Conservation (phyloP, 768 basidiomycete genomes). For the Boletus coccyginus region DNA sequence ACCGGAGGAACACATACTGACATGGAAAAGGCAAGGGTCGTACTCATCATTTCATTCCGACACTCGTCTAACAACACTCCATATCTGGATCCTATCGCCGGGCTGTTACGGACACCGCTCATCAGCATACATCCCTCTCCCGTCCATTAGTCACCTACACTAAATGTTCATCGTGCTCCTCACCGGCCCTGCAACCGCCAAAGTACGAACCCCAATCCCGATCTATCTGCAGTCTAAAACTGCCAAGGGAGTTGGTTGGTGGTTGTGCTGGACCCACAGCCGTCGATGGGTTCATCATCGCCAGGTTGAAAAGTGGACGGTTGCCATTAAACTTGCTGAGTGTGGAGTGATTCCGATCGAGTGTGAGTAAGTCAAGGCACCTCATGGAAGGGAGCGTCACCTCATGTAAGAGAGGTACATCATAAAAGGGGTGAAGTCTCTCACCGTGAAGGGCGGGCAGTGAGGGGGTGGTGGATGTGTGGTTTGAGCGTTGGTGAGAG, state of each 20-base stretch:
- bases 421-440: too few species aligned
- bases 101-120: constrained; percentile 44
- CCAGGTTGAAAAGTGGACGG: constrained; percentile 66
- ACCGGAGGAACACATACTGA: constrained; percentile 58
- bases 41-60: background rate
- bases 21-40: constrained; percentile 58
- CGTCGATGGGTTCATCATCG: constrained; percentile 79
- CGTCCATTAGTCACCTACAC: constrained; percentile 54
- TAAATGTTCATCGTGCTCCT: constrained; percentile 68
- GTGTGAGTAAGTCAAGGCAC: constrained; percentile 64
- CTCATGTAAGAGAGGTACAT: constrained; percentile 57
- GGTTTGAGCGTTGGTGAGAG: constrained; percentile 35
- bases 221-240: constrained; percentile 66
- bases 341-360: constrained; percentile 71
- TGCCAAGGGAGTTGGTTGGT: constrained; percentile 60
- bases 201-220: constrained; percentile 57
- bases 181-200: constrained; percentile 57
- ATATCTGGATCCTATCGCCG: constrained; percentile 39
- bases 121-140: constrained; percentile 56
- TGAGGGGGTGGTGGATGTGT: constrained; percentile 52
- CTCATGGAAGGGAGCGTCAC: constrained; percentile 55
- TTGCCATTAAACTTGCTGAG: constrained; percentile 75
- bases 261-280: constrained; percentile 71
- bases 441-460: too few species aligned
- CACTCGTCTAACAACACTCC: background rate